Evolutionary conservation across 768 basidiomycete genomes (phyloP), one percentile per base, ranked within the genome.

Genomic region (Russula abietina): DNA sequence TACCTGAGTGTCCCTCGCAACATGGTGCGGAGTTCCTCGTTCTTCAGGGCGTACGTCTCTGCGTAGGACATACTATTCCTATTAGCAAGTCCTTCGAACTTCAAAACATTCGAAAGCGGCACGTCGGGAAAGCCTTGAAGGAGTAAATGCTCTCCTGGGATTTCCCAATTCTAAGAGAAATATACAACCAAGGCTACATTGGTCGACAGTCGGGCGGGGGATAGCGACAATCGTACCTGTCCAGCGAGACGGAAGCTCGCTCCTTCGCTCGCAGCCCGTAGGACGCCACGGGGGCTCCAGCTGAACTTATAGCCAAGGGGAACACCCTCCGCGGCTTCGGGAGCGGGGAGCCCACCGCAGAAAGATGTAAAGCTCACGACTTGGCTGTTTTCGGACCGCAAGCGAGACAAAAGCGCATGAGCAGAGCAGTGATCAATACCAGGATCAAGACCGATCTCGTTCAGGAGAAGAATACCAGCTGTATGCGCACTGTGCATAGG

Each of bases 261-360:
- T 0, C 76, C 72, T 66, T 95, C 92, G 60, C 85, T 72, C 0
- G 90, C 89, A 2, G 93, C 95, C 17, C 79, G 82, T 43, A 98
- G 75, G 9, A 96, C 93, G 6, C 92, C 94, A 61, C 85, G 79
- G 0, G 95, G 93, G 54, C 85, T 89, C 95, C 95, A 98, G 67
- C 92, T 91, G 71, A 93, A 93, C 71, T 94, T 96, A 70, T 96
- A 94, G n/a, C 87, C 80, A 11, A 95, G 75, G 2, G 93, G 92
- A 17, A 88, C 83, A 64, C 78, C 73, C 10, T 70, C 74, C 24
- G 79, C 78, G 36, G 73, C 70, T 48, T 88, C 88, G 0, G 91
- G 91, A 0, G 88, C 86, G 0, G 95, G 95, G 4, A 98, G 77
- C 1, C 95, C 95, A 1, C 95, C 95, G 60, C 95, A 98, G 79